phyloP scores from a whole-genome alignment of 306 rosid species.

The Sophora flavescens region DNA sequence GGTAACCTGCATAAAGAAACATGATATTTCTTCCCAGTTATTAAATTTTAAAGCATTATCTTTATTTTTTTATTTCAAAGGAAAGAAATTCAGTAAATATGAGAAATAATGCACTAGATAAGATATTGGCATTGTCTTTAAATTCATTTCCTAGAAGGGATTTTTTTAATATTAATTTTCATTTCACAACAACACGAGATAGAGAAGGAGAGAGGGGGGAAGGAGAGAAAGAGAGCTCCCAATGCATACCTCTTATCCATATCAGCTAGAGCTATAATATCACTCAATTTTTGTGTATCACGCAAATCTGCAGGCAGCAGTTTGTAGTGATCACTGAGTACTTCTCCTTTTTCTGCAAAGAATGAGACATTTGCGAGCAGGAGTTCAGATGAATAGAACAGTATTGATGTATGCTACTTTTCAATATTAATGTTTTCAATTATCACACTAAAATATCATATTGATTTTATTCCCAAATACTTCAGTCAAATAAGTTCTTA shows the following conservation, averaged over 20 bases:
- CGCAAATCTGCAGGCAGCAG: constrained; percentile 90
- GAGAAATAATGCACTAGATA: neutral
- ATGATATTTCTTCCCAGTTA: neutral
- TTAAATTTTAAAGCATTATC: neutral
- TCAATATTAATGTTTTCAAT: constrained; percentile 13
- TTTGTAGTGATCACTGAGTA: constrained; percentile 80
- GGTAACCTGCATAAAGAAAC: constrained; percentile 10
- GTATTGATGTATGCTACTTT: constrained; percentile 27
- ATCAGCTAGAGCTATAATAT: constrained; percentile 70
- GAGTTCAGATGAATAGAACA: constrained; percentile 29
- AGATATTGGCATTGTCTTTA: neutral
- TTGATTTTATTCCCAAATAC: constrained; percentile 24
- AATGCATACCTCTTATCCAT: constrained; percentile 84
- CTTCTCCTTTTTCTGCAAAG: constrained; percentile 91
- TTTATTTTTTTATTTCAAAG: neutral
- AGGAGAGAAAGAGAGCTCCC: neutral
- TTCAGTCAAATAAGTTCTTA: neutral
- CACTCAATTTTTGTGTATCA: constrained; percentile 61
- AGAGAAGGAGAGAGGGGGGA: neutral
- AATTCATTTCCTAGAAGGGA: neutral
- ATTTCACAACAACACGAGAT: neutral
- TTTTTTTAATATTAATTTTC: neutral
- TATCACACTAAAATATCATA: constrained; percentile 16
- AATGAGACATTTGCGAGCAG: constrained; percentile 34
- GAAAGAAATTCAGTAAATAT: neutral